Evolutionary conservation across 169 alveolate species (phyloP).

Genomic region (Miamiensis avidus): DNA sequence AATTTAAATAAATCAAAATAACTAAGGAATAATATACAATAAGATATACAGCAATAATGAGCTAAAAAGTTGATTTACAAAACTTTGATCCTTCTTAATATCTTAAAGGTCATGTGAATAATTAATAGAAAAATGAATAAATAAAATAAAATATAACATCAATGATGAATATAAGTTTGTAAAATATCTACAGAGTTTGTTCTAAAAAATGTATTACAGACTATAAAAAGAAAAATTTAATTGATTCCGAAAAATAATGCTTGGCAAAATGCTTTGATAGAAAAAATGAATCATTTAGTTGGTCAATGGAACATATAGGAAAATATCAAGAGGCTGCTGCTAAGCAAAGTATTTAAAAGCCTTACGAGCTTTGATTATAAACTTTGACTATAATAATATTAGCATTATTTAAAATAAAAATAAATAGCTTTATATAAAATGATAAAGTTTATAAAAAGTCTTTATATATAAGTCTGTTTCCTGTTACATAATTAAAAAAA

Average conservation of each 20-base stretch:
- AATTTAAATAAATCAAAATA: too few species aligned
- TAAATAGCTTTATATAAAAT: too few species aligned
- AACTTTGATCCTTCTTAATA: neutral
- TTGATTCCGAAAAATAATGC: conserved; percentile 19
- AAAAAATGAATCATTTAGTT: conserved; percentile 15
- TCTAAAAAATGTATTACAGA: conserved; percentile 19
- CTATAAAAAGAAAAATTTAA: conserved; percentile 18
- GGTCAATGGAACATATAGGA: conserved; percentile 29
- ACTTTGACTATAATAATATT: too few species aligned
- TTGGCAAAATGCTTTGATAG: conserved; percentile 31
- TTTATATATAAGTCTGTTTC: too few species aligned
- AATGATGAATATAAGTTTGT: neutral
- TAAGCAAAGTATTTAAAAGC: too few species aligned
- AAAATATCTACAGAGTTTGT: conserved; percentile 19
- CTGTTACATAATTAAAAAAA: too few species aligned
- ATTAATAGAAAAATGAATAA: conserved; percentile 21
- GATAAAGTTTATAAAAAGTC: too few species aligned
- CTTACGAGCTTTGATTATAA: too few species aligned
- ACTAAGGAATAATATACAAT: neutral
- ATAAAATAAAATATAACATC: conserved; percentile 11
- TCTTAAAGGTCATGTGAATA: neutral
- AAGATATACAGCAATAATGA: neutral
- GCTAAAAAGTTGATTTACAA: neutral
- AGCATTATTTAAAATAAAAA: too few species aligned
- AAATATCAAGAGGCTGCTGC: conserved; percentile 1